Evolutionary conservation across 768 basidiomycete species (phyloP).

Genomic region (Tremella yokohamensis): DNA sequence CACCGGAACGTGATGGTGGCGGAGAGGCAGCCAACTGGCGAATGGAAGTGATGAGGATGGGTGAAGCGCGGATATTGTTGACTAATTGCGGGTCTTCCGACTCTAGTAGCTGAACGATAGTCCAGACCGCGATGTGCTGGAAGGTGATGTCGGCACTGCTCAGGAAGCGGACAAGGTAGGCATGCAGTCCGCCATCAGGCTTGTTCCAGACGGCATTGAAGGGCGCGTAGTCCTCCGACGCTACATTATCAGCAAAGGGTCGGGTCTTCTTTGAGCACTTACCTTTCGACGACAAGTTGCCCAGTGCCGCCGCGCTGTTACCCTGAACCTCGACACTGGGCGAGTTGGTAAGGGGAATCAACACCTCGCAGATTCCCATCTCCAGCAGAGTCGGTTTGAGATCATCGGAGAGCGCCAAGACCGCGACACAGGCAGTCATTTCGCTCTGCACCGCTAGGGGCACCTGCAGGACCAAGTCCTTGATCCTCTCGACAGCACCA

Average conservation of each 20-base stretch:
- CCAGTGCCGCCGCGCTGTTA: constrained; percentile 94
- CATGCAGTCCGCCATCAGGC: constrained; percentile 94
- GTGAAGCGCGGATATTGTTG: constrained; percentile 82
- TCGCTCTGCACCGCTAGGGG: constrained; percentile 97
- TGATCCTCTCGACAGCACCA: constrained; percentile 93
- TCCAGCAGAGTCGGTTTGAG: constrained; percentile 93
- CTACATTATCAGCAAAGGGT: constrained; percentile 7
- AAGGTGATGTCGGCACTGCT: constrained; percentile 92
- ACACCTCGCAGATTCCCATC: constrained; percentile 96
- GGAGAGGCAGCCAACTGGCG: constrained; percentile 65
- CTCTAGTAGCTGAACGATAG: constrained; percentile 93
- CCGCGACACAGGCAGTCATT: constrained; percentile 99
- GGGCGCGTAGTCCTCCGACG: constrained; percentile 76
- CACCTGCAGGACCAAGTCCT: constrained; percentile 89
- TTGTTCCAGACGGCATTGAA: constrained; percentile 98
- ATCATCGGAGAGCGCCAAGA: constrained; percentile 94
- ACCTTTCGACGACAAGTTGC: constrained; percentile 97
- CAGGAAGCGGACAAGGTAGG: constrained; percentile 88
- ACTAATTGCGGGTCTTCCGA: constrained; percentile 91
- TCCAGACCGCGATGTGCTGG: constrained; percentile 99
- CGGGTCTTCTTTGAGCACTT: constrained; percentile 18
- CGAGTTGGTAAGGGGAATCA: constrained; percentile 94
- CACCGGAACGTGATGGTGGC: constrained; percentile 34
- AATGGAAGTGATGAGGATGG: constrained; percentile 76
- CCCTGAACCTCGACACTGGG: constrained; percentile 97